phyloP scores from a whole-genome alignment of 2,329 filamentous ascomycete genomes.

The Clarireedia monteithiana region DNA sequence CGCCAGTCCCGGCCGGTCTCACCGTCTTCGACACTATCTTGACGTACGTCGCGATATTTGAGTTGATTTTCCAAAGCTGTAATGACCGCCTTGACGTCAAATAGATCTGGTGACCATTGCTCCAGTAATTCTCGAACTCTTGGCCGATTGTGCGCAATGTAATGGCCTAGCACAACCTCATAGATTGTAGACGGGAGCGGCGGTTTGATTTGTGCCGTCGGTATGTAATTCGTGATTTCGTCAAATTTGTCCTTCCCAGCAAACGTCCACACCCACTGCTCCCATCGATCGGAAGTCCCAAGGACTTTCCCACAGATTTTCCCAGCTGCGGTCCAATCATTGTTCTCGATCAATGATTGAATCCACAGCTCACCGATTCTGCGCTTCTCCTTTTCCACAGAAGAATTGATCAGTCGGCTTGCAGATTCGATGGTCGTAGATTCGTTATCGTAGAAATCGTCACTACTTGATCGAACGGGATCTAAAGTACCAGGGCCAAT shows the following conservation, averaged over 20 bases:
- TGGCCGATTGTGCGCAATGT: conserved; percentile 69
- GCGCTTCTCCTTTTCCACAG: conserved; percentile 78
- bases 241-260: conserved; percentile 79
- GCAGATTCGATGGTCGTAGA: conserved; percentile 56
- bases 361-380: conserved; percentile 92
- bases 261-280: conserved; percentile 93
- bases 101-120: conserved; percentile 76
- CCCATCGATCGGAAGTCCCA: conserved; percentile 73
- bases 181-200: conserved; percentile 77
- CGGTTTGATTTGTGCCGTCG: conserved; percentile 66
- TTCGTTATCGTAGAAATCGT: conserved; percentile 69
- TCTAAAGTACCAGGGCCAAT: conserved; percentile 35
- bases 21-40: conserved; percentile 69
- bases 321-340: conserved; percentile 72
- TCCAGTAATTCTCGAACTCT: conserved; percentile 74
- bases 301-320: conserved; percentile 77
- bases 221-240: conserved; percentile 81
- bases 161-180: conserved; percentile 82
- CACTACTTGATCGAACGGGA: conserved; percentile 28
- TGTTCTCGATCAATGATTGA: conserved; percentile 67
- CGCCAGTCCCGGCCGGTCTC: conserved; percentile 75
- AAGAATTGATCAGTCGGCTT: conserved; percentile 50
- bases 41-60: conserved; percentile 63
- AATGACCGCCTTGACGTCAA: conserved; percentile 69
- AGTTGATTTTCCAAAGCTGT: conserved; percentile 77